Evolutionary conservation across 768 basidiomycete genomes (phyloP).

Genomic region (Gymnopilus junonius): DNA sequence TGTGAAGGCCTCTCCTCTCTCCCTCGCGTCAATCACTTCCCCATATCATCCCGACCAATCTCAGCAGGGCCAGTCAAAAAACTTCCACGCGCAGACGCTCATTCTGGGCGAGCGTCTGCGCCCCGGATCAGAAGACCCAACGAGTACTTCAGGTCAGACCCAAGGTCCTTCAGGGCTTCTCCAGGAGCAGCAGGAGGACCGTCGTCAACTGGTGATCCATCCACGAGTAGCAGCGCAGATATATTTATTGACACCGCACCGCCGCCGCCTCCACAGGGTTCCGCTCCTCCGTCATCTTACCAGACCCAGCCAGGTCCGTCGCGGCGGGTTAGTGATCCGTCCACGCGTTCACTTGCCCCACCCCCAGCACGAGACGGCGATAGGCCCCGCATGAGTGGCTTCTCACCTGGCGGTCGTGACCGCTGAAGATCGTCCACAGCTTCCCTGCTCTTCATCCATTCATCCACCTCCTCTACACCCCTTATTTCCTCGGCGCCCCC

Average conservation of each 20-base stretch:
- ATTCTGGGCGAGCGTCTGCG: constrained; percentile 82
- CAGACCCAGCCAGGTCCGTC: constrained; percentile 31
- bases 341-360: constrained; percentile 17
- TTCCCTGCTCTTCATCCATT: background rate
- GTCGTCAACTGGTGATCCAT: constrained; percentile 2
- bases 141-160: constrained; percentile 34
- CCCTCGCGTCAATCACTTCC: constrained; percentile 45
- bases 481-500: constrained; percentile 12
- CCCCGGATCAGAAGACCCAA: constrained; percentile 50
- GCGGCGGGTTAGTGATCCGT: constrained; percentile 15
- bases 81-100: constrained; percentile 80
- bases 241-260: constrained; percentile 29
- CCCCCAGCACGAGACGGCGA: constrained; percentile 38
- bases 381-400: constrained; percentile 31
- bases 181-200: constrained; percentile 4
- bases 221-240: constrained; percentile 18
- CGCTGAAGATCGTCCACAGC: constrained; percentile 17
- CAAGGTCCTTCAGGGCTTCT: background rate
- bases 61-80: constrained; percentile 58
- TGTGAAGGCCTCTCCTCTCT: constrained; percentile 38
- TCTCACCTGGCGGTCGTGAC: constrained; percentile 24
- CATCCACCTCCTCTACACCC: background rate
- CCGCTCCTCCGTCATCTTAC: constrained; percentile 24
- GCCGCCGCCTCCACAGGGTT: constrained; percentile 13
- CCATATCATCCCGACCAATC: constrained; percentile 36